These are phyloP conservation scores for Psilocybe azurescens DNA, from an alignment of 768 basidiomycete genomes.

Conservation along the genomic window DNA sequence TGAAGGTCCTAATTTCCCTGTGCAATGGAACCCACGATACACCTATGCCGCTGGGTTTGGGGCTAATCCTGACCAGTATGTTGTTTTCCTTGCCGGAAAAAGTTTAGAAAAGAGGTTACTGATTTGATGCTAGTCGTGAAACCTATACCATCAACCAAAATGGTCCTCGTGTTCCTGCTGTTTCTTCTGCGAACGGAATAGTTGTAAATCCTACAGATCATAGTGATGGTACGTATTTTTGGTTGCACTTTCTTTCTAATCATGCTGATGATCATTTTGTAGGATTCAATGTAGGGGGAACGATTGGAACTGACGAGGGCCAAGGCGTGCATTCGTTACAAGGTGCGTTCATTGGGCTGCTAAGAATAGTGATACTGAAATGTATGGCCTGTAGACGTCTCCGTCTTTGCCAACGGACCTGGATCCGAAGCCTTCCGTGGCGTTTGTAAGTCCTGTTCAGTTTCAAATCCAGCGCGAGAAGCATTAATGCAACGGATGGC, in stretches of 20 bases:
- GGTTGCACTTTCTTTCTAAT: neutral
- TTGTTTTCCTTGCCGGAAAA: conserved; percentile 1
- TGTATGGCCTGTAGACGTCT: conserved; percentile 36
- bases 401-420: conserved; percentile 50
- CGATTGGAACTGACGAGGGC: conserved; percentile 34
- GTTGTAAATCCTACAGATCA: conserved; percentile 43
- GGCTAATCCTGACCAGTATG: conserved; percentile 48
- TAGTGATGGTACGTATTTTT: conserved; percentile 29
- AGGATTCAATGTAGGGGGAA: conserved; percentile 44
- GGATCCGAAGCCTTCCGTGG: conserved; percentile 47
- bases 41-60: conserved; percentile 46
- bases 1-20: conserved; percentile 51
- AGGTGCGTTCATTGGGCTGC: conserved; percentile 24
- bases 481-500: conserved; percentile 1
- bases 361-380: neutral
- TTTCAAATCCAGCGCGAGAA: neutral
- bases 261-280: neutral
- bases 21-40: conserved; percentile 49
- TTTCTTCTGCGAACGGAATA: conserved; percentile 25
- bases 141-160: conserved; percentile 35
- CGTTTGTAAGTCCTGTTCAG: conserved; percentile 37
- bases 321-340: conserved; percentile 50
- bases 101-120: neutral
- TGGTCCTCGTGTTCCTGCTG: conserved; percentile 46
- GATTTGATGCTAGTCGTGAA: conserved; percentile 35